These are phyloP conservation scores for Euphorbia corollata DNA, from an alignment of 441 rosid species.

Conservation along the genomic window DNA sequence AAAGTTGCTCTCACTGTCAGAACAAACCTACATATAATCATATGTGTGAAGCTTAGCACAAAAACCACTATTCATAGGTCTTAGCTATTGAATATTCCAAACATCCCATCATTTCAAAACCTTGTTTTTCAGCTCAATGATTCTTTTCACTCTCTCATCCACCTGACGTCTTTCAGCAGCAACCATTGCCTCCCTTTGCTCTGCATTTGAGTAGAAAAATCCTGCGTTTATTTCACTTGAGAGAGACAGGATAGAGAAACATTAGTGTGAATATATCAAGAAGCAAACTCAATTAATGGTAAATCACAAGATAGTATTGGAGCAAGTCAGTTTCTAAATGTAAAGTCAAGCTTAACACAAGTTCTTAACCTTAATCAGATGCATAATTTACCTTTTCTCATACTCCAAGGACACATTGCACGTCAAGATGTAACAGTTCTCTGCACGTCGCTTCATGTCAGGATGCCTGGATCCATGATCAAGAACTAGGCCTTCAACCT, in stretches of 20 bases:
- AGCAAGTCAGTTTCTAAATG: not conserved
- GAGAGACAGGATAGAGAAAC: conserved; percentile 12
- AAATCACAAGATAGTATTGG: not conserved
- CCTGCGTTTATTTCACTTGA: conserved; percentile 96
- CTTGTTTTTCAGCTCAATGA: conserved; percentile 82
- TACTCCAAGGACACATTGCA: conserved; percentile 92
- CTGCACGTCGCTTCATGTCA: conserved; percentile 95
- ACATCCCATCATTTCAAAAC: too few species aligned
- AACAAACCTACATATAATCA: conserved; percentile 62
- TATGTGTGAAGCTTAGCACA: not conserved
- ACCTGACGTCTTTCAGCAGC: conserved; percentile 81
- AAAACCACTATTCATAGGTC: not conserved
- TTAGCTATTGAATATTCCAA: too few species aligned
- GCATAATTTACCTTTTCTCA: conserved; percentile 63
- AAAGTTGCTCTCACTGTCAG: conserved; percentile 64
- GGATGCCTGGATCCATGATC: conserved; percentile 99
- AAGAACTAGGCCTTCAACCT: conserved; percentile 97
- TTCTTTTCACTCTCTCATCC: conserved; percentile 73
- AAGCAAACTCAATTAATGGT: not conserved
- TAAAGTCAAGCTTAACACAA: not conserved
- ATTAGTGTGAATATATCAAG: conserved; percentile 23
- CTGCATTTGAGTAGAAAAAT: conserved; percentile 95
- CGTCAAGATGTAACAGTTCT: conserved; percentile 86
- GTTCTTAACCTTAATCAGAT: not conserved
- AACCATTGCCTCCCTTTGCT: conserved; percentile 97